phyloP scores from a whole-genome alignment of 2,329 filamentous ascomycete species.

The Endothia cerciana region DNA sequence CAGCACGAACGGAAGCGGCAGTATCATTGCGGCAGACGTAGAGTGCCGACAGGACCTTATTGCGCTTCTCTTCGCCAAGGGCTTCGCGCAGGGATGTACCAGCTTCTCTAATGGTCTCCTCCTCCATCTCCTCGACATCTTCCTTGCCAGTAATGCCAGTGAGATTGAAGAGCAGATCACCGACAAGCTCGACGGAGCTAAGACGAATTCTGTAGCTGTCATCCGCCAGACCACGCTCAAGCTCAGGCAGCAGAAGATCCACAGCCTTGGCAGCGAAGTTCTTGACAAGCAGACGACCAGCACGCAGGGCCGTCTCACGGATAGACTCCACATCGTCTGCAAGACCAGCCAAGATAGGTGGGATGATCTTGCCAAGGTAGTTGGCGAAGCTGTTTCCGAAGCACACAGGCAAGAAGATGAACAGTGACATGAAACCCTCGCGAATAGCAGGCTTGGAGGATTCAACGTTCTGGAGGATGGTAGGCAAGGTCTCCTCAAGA shows the following conservation, averaged over 20 bases:
- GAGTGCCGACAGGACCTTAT: slow-evolving; percentile 94
- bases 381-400: slow-evolving; percentile 98
- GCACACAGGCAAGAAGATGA: slow-evolving; percentile 98
- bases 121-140: slow-evolving; percentile 77
- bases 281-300: slow-evolving; percentile 93
- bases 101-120: slow-evolving; percentile 78
- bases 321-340: slow-evolving; percentile 97
- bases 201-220: slow-evolving; percentile 97
- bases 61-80: slow-evolving; percentile 92
- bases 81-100: slow-evolving; percentile 92
- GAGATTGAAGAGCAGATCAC: slow-evolving; percentile 95
- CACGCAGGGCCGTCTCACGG: slow-evolving; percentile 91
- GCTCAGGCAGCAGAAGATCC: slow-evolving; percentile 88
- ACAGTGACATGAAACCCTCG: slow-evolving; percentile 99
- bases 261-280: slow-evolving; percentile 97
- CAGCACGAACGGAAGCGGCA: slow-evolving; percentile 84
- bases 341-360: slow-evolving; percentile 88
- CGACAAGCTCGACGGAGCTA: slow-evolving; percentile 96
- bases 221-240: slow-evolving; percentile 95
- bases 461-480: slow-evolving; percentile 93
- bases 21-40: slow-evolving; percentile 99
- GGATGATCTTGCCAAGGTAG: slow-evolving; percentile 94
- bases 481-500: slow-evolving; percentile 93
- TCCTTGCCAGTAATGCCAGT: slow-evolving; percentile 87
- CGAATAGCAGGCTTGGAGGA: slow-evolving; percentile 88